Percentiles rank a stretch among this genome's conserved stretches.
Evolutionary conservation across 2,329 filamentous ascomycete genomes (phyloP).

Genomic region (Sporothrix pallida): DNA sequence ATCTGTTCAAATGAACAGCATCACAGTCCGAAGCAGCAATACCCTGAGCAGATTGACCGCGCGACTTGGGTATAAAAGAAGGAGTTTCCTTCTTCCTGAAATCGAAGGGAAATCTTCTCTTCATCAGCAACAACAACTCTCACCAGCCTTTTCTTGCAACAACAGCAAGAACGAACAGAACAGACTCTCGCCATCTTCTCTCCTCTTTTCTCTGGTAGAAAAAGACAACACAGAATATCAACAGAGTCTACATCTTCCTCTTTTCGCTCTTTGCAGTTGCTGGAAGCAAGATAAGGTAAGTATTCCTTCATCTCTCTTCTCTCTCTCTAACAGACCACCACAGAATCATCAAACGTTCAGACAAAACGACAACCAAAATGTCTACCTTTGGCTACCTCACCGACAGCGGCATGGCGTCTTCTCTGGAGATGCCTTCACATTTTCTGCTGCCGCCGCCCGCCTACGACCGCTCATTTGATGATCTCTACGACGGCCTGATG

Average conservation of each 20-base stretch:
- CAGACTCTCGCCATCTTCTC: background rate
- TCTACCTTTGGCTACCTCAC: background rate
- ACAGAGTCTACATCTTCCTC: background rate
- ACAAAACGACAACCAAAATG: background rate
- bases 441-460: background rate
- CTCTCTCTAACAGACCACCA: background rate
- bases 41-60: too few relatives aligned
- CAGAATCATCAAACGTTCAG: background rate
- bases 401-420: background rate
- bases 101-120: too few relatives aligned
- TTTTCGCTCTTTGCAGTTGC: background rate
- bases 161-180: constrained; percentile 1
- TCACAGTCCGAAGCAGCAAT: background rate
- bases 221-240: background rate
- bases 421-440: background rate
- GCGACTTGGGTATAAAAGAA: background rate
- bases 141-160: background rate
- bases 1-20: background rate
- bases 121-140: background rate
- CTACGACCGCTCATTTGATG: too few relatives aligned
- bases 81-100: too few relatives aligned
- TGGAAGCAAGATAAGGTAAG: constrained; percentile 2
- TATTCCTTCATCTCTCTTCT: background rate
- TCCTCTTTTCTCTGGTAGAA: constrained; percentile 15
- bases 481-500: too few relatives aligned